Evolutionary conservation across 116 monocot genomes (phyloP), one percentile per base, ranked within the genome.

Genomic region (Papilionanthe hybrid): DNA sequence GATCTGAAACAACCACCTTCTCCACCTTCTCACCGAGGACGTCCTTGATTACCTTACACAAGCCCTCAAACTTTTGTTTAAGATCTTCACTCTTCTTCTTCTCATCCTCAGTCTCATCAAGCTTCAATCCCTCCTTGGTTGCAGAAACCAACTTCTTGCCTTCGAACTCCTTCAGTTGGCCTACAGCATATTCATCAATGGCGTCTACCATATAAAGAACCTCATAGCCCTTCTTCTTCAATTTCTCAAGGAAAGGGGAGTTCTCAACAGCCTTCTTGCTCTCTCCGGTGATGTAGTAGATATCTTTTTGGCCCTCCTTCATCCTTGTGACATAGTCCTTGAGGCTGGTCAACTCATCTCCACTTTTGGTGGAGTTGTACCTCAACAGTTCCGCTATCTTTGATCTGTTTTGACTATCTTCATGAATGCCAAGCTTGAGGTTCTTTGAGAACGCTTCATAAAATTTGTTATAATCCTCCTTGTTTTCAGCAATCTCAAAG

Each of bases 401-500:
- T 1, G 79, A 2, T 69, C 84, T 86, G 86, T 89, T 89, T 50
- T 79, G 79, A 5, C 82, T 78, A 45, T 89, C 89, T 67, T 89
- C 89, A 42, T 89, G 89, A 67, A 89, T 89, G 7, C 89, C 89
- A 9, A 89, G 83, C 78, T 89, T 89, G 50, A 89, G 80, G 75
- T 89, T 89, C 84, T 89, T 89, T 17, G 89, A 89, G 89, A 89
- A 89, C 15, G 89, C 86, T 75, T 89, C 89, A 10, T 89, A 89
- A 58, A 89, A 89, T 78, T 89, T 89, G 79, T 83, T 84, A 82
- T 89, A 89, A 65, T 89, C 89, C 68, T 89, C 89, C 84, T 89
- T 89, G 89, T 89, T 89, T 79, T 89, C 89, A 13, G 89, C 89
- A 75, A 89, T 89, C 84, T 89, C 89, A 57, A 89, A 89, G 89